phyloP scores from a whole-genome alignment of 2,329 filamentous ascomycete genomes.

The Dryadomyces quercus-mongolicae region DNA sequence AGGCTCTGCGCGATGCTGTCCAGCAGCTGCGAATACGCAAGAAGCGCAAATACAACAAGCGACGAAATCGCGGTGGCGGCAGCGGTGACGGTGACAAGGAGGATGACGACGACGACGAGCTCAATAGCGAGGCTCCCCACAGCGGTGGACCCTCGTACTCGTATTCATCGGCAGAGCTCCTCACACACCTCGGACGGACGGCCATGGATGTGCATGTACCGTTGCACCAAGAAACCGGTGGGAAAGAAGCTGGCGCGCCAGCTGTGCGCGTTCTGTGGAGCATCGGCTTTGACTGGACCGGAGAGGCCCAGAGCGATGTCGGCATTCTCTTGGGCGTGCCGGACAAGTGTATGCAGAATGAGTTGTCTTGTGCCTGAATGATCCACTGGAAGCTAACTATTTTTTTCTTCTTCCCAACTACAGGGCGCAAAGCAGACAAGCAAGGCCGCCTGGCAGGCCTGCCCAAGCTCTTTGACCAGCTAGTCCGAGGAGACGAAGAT shows the following conservation, averaged over 20 bases:
- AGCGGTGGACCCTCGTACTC: slow-evolving; percentile 9
- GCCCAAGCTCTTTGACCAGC: slow-evolving; percentile 45
- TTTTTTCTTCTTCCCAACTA: background rate
- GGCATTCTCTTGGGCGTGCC: slow-evolving; percentile 44
- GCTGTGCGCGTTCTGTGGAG: slow-evolving; percentile 46
- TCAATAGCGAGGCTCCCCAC: slow-evolving; percentile 14
- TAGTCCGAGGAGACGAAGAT: slow-evolving; percentile 43
- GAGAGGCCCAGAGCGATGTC: slow-evolving; percentile 51
- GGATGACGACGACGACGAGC: slow-evolving; percentile 7
- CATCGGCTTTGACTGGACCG: slow-evolving; percentile 60
- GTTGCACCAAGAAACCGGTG: slow-evolving; percentile 3
- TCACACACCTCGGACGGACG: slow-evolving; percentile 42
- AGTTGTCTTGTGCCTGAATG: background rate
- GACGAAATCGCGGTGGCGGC: slow-evolving; percentile 2
- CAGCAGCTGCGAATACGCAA: slow-evolving; percentile 14
- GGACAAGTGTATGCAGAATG: slow-evolving; percentile 44
- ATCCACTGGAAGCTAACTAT: background rate
- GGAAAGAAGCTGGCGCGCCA: slow-evolving; percentile 18
- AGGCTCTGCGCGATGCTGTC: slow-evolving; percentile 19
- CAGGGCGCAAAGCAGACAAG: slow-evolving; percentile 49
- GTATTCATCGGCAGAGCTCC: slow-evolving; percentile 31
- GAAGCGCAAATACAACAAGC: slow-evolving; percentile 11
- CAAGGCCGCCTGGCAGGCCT: slow-evolving; percentile 44
- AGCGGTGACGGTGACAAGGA: slow-evolving; percentile 10
- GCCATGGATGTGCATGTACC: slow-evolving; percentile 36